Conservation (phyloP, 2,329 filamentous ascomycete genomes). For the Penicillium hordei region DNA sequence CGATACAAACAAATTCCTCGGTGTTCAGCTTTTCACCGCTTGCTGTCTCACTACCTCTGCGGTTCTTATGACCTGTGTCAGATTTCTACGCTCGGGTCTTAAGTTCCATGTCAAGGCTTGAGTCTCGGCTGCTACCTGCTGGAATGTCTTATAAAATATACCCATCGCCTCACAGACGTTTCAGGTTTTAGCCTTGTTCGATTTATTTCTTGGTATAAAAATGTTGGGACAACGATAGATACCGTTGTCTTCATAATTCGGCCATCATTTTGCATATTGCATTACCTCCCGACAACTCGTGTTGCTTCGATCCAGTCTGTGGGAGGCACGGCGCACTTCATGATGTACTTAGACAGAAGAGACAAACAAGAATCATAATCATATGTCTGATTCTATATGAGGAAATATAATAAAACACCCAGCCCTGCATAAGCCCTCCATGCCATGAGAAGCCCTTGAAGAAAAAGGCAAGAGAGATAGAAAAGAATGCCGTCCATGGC, state of each 20-base stretch:
- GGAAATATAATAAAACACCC: neutral
- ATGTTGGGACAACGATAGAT: neutral
- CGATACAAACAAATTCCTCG: slow-evolving; percentile 43
- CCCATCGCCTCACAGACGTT: neutral
- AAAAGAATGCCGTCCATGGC: neutral
- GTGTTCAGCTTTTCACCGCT: slow-evolving; percentile 45
- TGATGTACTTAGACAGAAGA: neutral
- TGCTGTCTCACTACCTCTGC: slow-evolving; percentile 33
- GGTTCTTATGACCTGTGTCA: slow-evolving; percentile 28
- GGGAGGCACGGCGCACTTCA: neutral
- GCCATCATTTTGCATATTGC: neutral
- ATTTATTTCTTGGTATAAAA: neutral
- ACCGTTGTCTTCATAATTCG: neutral
- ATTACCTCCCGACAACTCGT: neutral
- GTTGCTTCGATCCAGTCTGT: neutral
- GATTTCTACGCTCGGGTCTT: slow-evolving; percentile 37
- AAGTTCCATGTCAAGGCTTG: slow-evolving; percentile 31
- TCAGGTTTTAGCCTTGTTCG: neutral
- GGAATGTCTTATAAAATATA: neutral
- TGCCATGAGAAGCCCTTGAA: neutral
- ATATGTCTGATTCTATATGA: neutral
- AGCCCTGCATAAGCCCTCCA: neutral
- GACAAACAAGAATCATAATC: neutral
- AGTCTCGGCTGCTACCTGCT: slow-evolving; percentile 3
- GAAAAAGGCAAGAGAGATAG: neutral